Base-by-base conservation (phyloP, 306 rosid genomes). In the Acacia melanoxylon region DNA sequence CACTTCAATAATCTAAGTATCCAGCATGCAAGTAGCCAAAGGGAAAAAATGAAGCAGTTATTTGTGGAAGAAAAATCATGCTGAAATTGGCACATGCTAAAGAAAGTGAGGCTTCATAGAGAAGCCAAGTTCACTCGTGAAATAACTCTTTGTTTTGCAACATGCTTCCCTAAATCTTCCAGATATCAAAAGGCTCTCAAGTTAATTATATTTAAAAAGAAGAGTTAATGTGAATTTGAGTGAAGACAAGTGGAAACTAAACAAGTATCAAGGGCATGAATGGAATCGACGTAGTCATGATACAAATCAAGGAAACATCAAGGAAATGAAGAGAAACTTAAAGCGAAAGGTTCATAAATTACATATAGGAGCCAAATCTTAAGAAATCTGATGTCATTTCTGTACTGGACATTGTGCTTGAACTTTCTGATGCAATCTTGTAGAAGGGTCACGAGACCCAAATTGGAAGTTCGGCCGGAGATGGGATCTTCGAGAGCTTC, bases 311-410 rank as follows among this genome's bases (percentile, higher is more conserved):
- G 17, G 4, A 14, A 71, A 44, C 17, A 6, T 51, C 58, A 15
- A 15, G 40, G 35, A 49, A 48, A 45, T 49, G 25, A 10, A 68
- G n/a, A 49, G 33, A 49, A 49, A 51, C 66, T 19, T 51, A 22
- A 42, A 61, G 33, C 3, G 37, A 29, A 68, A 15, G 42, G 27
- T 35, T 33, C 16, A 35, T 33, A 49, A 51, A 62, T 22, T 77
- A 89, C 94, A 83, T 87, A 86, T 68, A 91, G 85, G 82, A 89
- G 82, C 90, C 95, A 89, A 74, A 91, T 85, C 89, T 86, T 88
- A 68, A 91, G 90, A 77, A 91, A 91, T 86, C 95, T 80, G 76
- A 77, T 44, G 86, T 89, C 95, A 68, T 86, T 76, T 48, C 81
- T 86, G 90, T 91, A 91, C 45, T 29, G 87, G 45, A 10, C 82